Conservation (phyloP, 2,329 filamentous ascomycete species). For the Fusarium sp. region DNA sequence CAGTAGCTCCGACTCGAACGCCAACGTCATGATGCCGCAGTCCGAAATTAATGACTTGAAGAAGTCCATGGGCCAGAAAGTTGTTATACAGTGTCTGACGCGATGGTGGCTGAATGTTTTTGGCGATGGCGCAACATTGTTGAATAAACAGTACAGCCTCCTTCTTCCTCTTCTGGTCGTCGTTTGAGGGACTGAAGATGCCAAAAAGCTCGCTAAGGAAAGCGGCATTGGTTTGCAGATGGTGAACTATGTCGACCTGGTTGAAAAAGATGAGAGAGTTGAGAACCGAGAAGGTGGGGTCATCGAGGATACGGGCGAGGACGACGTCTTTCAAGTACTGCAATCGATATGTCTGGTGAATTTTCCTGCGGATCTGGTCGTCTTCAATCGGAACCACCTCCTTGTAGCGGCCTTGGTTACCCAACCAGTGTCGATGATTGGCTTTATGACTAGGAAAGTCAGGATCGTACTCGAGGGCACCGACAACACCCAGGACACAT, state of each 20-base stretch:
- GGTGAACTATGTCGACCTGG: slow-evolving; percentile 96
- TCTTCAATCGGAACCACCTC: slow-evolving; percentile 96
- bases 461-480: slow-evolving; percentile 96
- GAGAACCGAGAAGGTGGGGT: slow-evolving; percentile 96
- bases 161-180: slow-evolving; percentile 80
- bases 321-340: slow-evolving; percentile 99
- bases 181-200: slow-evolving; percentile 77
- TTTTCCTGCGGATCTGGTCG: slow-evolving; percentile 83
- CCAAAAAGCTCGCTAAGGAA: slow-evolving; percentile 89
- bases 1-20: slow-evolving; percentile 90
- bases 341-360: slow-evolving; percentile 94
- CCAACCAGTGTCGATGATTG: slow-evolving; percentile 93
- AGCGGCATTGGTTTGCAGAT: slow-evolving; percentile 82
- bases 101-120: slow-evolving; percentile 87
- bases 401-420: slow-evolving; percentile 89
- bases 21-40: slow-evolving; percentile 85
- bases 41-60: slow-evolving; percentile 91
- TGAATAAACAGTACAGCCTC: slow-evolving; percentile 97
- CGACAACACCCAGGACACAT: slow-evolving; percentile 90
- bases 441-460: slow-evolving; percentile 98
- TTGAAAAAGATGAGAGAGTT: slow-evolving; percentile 99
- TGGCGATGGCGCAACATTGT: slow-evolving; percentile 93
- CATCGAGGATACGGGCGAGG: slow-evolving; percentile 92
- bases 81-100: slow-evolving; percentile 88
- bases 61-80: slow-evolving; percentile 86